Conservation (phyloP, 805 yeast genomes). For the Ogataea minuta region DNA sequence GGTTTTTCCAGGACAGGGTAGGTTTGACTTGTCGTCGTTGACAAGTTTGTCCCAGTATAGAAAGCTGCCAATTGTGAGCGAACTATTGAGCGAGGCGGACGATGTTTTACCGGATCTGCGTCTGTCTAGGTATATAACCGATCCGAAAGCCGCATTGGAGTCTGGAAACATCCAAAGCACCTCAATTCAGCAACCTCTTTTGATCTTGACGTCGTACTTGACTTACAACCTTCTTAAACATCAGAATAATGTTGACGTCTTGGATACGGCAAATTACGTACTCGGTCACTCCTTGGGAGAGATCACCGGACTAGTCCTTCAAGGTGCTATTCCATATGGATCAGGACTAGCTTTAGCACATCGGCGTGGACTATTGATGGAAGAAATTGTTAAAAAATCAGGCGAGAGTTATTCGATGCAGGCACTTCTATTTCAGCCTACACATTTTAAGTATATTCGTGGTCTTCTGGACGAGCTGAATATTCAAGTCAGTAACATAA, state of each 20-base stretch:
- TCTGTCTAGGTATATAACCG: constrained; percentile 19
- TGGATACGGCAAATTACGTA: constrained; percentile 23
- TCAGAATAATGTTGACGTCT: constrained; percentile 22
- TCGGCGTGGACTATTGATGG: constrained; percentile 35
- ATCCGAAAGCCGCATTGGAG: constrained; percentile 10
- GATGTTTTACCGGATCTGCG: constrained; percentile 21
- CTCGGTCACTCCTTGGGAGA: constrained; percentile 40
- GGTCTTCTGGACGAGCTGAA: constrained; percentile 16
- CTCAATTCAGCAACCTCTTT: constrained; percentile 33
- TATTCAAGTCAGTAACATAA: constrained; percentile 31
- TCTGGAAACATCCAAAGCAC: constrained; percentile 22
- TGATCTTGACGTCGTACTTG: constrained; percentile 29
- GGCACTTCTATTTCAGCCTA: constrained; percentile 31
- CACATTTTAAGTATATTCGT: constrained; percentile 20
- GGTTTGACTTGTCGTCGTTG: constrained; percentile 19
- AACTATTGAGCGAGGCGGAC: constrained; percentile 21
- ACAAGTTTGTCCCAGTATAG: constrained; percentile 10
- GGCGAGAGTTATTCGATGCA: constrained; percentile 36
- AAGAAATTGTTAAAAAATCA: constrained; percentile 18
- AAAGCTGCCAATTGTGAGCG: constrained; percentile 10
- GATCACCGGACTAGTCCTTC: constrained; percentile 30
- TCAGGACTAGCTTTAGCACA: constrained; percentile 28
- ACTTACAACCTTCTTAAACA: constrained; percentile 19
- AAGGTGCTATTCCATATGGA: constrained; percentile 25
- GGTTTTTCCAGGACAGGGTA: constrained; percentile 36